These are phyloP conservation scores for Naematelia aurantialba DNA, from an alignment of 768 basidiomycete genomes.

Conservation along the genomic window DNA sequence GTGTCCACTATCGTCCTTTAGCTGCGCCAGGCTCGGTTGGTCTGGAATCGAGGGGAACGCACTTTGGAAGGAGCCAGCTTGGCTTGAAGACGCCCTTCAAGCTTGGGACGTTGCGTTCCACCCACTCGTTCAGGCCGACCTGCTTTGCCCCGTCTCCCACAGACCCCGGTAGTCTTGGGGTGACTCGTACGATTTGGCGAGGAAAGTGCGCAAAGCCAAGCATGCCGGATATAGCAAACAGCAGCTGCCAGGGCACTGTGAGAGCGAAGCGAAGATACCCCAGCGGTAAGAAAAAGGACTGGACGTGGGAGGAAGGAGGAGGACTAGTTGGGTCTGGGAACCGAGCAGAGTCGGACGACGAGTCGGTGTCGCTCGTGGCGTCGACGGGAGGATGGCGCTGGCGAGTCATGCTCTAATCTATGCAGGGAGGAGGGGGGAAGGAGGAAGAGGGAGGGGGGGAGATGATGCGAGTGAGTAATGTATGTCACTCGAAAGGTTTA, in stretches of 20 bases:
- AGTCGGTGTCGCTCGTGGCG: background rate
- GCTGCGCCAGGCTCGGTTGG: background rate
- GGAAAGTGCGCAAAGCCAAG: slow-evolving; percentile 36
- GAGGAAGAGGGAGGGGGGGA: background rate
- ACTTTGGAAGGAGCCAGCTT: slow-evolving; percentile 50
- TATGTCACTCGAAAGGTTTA: no score
- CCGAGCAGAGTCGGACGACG: background rate
- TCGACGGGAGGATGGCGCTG: background rate
- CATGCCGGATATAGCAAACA: slow-evolving; percentile 29
- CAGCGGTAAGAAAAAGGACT: background rate
- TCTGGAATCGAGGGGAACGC: slow-evolving; percentile 10
- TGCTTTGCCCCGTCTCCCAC: background rate
- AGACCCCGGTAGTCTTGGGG: slow-evolving; percentile 21
- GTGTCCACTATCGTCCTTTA: slow-evolving; percentile 44
- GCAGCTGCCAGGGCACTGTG: slow-evolving; percentile 18
- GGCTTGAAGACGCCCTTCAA: slow-evolving; percentile 44
- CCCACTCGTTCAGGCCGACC: slow-evolving; percentile 23
- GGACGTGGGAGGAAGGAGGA: background rate
- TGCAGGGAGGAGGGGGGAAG: no score
- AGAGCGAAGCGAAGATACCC: background rate
- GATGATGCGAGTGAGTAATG: background rate
- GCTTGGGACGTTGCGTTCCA: slow-evolving; percentile 40
- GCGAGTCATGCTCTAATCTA: background rate
- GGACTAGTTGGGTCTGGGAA: background rate
- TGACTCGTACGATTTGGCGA: slow-evolving; percentile 31